phyloP scores from a whole-genome alignment of 2,329 filamentous ascomycete species.

The Cordyceps tenuipes region DNA sequence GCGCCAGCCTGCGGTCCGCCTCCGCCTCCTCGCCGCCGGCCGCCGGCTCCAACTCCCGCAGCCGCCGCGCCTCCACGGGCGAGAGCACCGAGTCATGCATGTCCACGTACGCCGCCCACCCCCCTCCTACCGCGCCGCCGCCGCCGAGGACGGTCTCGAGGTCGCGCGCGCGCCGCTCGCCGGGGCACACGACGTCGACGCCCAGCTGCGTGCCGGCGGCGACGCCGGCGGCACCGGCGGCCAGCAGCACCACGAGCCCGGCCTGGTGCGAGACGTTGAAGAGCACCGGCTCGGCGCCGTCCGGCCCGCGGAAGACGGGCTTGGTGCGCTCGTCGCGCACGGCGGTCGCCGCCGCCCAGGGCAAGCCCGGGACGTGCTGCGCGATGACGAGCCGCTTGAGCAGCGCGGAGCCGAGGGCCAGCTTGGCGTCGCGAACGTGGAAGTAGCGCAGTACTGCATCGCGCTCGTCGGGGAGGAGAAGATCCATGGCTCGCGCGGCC shows the following conservation, averaged over 20 bases:
- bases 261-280: slow-evolving; percentile 79
- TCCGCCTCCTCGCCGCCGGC: slow-evolving; percentile 24
- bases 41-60: slow-evolving; percentile 37
- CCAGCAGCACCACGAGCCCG: slow-evolving; percentile 62
- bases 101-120: slow-evolving; percentile 61
- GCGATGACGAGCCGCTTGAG: slow-evolving; percentile 65
- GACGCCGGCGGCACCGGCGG: slow-evolving; percentile 32
- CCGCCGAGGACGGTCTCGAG: slow-evolving; percentile 40
- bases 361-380: slow-evolving; percentile 41
- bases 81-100: slow-evolving; percentile 65
- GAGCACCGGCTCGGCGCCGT: slow-evolving; percentile 37
- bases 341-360: slow-evolving; percentile 52
- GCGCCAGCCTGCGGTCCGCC: slow-evolving; percentile 43
- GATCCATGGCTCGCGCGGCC: slow-evolving; percentile 45
- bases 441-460: slow-evolving; percentile 51
- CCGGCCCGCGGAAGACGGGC: slow-evolving; percentile 43
- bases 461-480: slow-evolving; percentile 48
- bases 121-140: slow-evolving; percentile 28
- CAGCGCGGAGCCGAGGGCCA: slow-evolving; percentile 63
- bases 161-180: slow-evolving; percentile 59
- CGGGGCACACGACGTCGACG: slow-evolving; percentile 67
- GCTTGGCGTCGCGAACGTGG: slow-evolving; percentile 64
- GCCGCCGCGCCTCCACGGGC: slow-evolving; percentile 49
- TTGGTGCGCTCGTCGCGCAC: slow-evolving; percentile 48
- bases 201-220: slow-evolving; percentile 47